Percentiles rank a stretch among this genome's conserved stretches.
phyloP scores from a whole-genome alignment of 495 filamentous ascomycete species.

The Antarctomyces pellizariae region DNA sequence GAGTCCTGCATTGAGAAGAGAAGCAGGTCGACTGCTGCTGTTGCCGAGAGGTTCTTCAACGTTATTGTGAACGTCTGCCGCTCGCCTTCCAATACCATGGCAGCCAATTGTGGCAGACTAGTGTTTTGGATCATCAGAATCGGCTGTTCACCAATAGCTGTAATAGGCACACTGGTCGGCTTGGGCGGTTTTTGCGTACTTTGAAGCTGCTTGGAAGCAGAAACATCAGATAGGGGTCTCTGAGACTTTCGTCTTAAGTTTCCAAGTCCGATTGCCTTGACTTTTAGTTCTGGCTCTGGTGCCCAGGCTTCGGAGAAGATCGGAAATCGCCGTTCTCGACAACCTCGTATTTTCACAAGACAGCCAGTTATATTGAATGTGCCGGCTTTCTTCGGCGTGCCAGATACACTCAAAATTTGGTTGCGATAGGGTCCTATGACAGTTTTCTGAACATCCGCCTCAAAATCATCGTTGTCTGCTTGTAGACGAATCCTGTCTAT shows the following conservation, averaged over 20 bases:
- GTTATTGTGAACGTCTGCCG: conserved; percentile 53
- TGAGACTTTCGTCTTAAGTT: conserved; percentile 23
- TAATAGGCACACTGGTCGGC: conserved; percentile 15
- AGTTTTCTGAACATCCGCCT: conserved; percentile 36
- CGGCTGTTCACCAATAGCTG: conserved; percentile 57
- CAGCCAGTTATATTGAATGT: conserved; percentile 55
- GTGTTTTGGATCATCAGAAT: conserved; percentile 48
- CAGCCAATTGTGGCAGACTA: conserved; percentile 59
- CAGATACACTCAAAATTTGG: conserved; percentile 50
- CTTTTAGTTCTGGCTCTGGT: conserved; percentile 42
- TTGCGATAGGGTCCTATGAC: conserved; percentile 56
- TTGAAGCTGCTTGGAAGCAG: conserved; percentile 5
- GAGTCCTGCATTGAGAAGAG: conserved; percentile 81
- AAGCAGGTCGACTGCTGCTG: conserved; percentile 56
- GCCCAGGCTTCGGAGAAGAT: conserved; percentile 61
- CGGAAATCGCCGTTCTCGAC: conserved; percentile 56
- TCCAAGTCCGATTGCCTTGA: conserved; percentile 45
- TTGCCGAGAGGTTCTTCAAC: conserved; percentile 47
- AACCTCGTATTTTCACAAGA: conserved; percentile 54
- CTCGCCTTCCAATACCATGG: conserved; percentile 86
- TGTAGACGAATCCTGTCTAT: conserved; percentile 63
- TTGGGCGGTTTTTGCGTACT: conserved; percentile 13
- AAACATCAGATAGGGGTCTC: conserved; percentile 29
- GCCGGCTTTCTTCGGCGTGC: conserved; percentile 40
- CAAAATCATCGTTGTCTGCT: conserved; percentile 44